These are phyloP conservation scores for Metarhizium humberi DNA, from an alignment of 2,329 filamentous ascomycete species.

Conservation along the genomic window DNA sequence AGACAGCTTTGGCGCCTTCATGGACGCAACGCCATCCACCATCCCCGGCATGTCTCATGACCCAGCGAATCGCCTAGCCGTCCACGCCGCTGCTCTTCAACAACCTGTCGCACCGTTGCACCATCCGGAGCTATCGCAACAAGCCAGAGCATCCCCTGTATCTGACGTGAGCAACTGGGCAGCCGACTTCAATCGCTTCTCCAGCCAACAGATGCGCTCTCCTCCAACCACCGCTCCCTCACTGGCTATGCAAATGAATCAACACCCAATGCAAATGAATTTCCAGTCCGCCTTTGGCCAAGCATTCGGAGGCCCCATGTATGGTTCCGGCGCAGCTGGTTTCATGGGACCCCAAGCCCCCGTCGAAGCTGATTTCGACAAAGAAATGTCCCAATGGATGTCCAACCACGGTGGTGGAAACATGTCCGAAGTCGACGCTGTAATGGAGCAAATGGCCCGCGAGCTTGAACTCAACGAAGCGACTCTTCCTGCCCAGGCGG, in stretches of 20 bases:
- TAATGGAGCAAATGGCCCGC: slow-evolving; percentile 33
- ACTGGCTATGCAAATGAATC: slow-evolving; percentile 15
- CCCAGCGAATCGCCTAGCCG: slow-evolving; percentile 24
- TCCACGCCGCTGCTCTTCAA: slow-evolving; percentile 22
- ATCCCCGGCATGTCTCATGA: slow-evolving; percentile 22
- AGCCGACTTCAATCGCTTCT: slow-evolving; percentile 26
- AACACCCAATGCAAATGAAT: slow-evolving; percentile 13
- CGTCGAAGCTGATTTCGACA: slow-evolving; percentile 26
- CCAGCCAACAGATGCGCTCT: slow-evolving; percentile 15
- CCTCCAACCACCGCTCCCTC: slow-evolving; percentile 7
- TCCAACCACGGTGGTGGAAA: slow-evolving; percentile 20
- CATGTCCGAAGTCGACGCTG: slow-evolving; percentile 31
- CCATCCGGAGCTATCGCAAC: slow-evolving; percentile 13
- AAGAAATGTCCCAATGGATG: slow-evolving; percentile 34
- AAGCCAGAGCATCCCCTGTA: slow-evolving; percentile 13
- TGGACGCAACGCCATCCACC: slow-evolving; percentile 18
- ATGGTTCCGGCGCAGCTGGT: slow-evolving; percentile 15
- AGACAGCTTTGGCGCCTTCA: slow-evolving; percentile 26
- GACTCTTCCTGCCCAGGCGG: slow-evolving; percentile 13
- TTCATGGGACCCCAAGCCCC: slow-evolving; percentile 15
- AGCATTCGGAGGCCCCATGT: slow-evolving; percentile 17
- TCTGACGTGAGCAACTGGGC: slow-evolving; percentile 24
- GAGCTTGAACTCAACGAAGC: slow-evolving; percentile 29
- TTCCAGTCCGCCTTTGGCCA: slow-evolving; percentile 23
- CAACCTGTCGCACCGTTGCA: slow-evolving; percentile 3